These are phyloP conservation scores for Dendryphion nanum DNA, from an alignment of 2,329 filamentous ascomycete genomes.

Conservation along the genomic window DNA sequence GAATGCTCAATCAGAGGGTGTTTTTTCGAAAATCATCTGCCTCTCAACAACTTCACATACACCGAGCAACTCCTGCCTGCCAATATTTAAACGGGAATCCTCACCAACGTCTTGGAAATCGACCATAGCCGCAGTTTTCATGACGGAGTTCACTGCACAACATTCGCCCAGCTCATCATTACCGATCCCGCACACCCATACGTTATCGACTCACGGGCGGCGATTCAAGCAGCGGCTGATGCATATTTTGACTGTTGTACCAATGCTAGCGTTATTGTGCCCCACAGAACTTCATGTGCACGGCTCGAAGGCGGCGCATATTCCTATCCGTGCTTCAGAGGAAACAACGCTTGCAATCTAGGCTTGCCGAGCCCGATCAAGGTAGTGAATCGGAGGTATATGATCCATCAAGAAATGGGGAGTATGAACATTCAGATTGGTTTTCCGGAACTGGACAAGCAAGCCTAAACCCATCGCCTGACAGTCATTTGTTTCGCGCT, in stretches of 20 bases:
- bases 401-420: conserved; percentile 6
- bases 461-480: conserved; percentile 1
- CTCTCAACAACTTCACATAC: conserved; percentile 12
- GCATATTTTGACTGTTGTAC: conserved; percentile 25
- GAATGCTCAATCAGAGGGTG: conserved; percentile 2
- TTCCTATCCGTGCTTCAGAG: conserved; percentile 1
- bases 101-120: conserved; percentile 16
- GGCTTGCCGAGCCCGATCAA: conserved; percentile 3
- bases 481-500: conserved; percentile 2
- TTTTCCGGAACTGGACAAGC: conserved; percentile 1
- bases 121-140: conserved; percentile 16
- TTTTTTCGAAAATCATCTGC: conserved; percentile 2
- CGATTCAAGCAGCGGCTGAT: conserved; percentile 20
- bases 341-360: conserved; percentile 5
- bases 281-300: conserved; percentile 21
- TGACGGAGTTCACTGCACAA: conserved; percentile 23
- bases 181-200: conserved; percentile 18
- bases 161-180: conserved; percentile 24
- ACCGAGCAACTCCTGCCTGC: conserved; percentile 15
- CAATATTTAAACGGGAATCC: conserved; percentile 13
- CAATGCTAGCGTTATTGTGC: conserved; percentile 16
- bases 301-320: conserved; percentile 24
- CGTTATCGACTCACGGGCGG: conserved; percentile 16
- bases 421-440: conserved; percentile 6
- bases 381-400: conserved; percentile 4